These are phyloP conservation scores for Beta lomatogona DNA, from an alignment of 179 eudicot species.

Conservation along the genomic window DNA sequence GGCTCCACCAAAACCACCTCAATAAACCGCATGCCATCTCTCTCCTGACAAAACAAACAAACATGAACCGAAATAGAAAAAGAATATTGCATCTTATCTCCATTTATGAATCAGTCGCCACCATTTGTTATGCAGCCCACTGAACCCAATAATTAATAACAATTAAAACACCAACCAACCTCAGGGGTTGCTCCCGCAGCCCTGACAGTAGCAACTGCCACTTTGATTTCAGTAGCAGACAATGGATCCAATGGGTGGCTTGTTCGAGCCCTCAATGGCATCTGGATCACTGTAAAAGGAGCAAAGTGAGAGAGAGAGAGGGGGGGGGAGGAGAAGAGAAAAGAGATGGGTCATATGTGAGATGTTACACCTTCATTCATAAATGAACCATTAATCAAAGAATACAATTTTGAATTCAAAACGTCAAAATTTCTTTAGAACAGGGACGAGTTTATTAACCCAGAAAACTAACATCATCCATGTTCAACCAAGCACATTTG, in stretches of 20 bases:
- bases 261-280: conserved; percentile 69
- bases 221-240: conserved; percentile 84
- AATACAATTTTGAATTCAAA: background rate
- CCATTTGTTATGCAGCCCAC: conserved; percentile 3
- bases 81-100: background rate
- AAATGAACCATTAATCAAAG: background rate
- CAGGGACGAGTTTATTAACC: background rate
- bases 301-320: background rate
- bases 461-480: background rate
- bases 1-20: conserved; percentile 94
- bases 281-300: conserved; percentile 46
- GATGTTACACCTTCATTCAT: background rate
- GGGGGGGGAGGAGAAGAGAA: too few species aligned
- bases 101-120: background rate
- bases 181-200: conserved; percentile 99
- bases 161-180: conserved; percentile 43
- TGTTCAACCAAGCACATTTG: background rate
- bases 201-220: conserved; percentile 94
- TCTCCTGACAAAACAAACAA: conserved; percentile 45
- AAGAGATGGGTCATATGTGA: background rate
- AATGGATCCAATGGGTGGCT: conserved; percentile 94
- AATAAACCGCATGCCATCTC: conserved; percentile 94
- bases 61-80: background rate
- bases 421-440: background rate
- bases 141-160: background rate